Evolutionary conservation across 2,329 filamentous ascomycete species (phyloP).

Genomic region (Tolypocladium tropicale): DNA sequence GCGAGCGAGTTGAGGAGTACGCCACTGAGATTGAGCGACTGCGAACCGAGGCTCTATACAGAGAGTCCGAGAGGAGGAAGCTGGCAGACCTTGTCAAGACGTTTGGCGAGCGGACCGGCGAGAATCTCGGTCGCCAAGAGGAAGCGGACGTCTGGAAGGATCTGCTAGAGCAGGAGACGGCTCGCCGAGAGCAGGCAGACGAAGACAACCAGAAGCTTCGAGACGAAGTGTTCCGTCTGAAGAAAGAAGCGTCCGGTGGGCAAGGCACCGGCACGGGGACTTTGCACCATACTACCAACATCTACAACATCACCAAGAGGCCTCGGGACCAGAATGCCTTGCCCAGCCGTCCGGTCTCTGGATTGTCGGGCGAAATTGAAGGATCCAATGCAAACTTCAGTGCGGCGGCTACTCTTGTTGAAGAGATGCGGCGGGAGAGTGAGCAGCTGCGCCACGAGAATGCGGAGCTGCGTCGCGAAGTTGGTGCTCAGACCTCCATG

Average conservation of each 20-base stretch:
- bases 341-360: constrained; percentile 38
- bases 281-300: constrained; percentile 52
- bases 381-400: constrained; percentile 42
- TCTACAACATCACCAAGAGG: constrained; percentile 54
- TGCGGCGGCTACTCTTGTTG: constrained; percentile 56
- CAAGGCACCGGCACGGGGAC: constrained; percentile 12
- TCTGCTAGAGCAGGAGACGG: constrained; percentile 83
- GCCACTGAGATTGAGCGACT: constrained; percentile 76
- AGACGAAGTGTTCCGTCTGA: constrained; percentile 71
- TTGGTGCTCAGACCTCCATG: constrained; percentile 95
- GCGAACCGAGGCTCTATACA: constrained; percentile 63
- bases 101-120: constrained; percentile 38
- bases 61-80: constrained; percentile 77
- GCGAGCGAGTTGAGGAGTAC: constrained; percentile 78
- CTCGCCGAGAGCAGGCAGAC: constrained; percentile 78
- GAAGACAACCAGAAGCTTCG: constrained; percentile 77
- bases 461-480: constrained; percentile 79
- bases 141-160: constrained; percentile 89
- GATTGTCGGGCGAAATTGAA: constrained; percentile 39
- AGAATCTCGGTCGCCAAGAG: constrained; percentile 43
- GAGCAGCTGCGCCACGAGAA: constrained; percentile 86
- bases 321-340: constrained; percentile 34
- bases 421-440: constrained; percentile 60
- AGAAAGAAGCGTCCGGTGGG: constrained; percentile 39
- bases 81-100: constrained; percentile 68